Evolutionary conservation across 2,329 filamentous ascomycete genomes (phyloP), one percentile per base, ranked within the genome.

Genomic region (Reticulascus tulasneorum): DNA sequence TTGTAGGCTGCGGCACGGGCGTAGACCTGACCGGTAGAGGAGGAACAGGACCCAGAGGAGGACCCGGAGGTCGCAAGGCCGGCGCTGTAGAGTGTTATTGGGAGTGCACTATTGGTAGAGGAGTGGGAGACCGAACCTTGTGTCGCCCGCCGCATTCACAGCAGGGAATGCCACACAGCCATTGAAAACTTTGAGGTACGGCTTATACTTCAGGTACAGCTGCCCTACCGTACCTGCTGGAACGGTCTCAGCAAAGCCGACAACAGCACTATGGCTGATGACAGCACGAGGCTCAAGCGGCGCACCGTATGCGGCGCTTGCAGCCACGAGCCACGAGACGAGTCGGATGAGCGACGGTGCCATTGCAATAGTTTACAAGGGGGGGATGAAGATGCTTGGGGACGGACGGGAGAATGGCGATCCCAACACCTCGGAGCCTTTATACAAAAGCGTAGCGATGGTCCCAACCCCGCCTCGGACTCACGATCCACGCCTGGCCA

Each of bases 81-180:
- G 26, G 47, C 53, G 26, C 55, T 59, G 25, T 5, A 13, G 5
- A 3, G 9, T 7, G 8, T 9, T 21, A 29, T 46, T 31, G 46
- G 47, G 20, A 40, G 16, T 6, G n/a, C 34, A 48, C n/a, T 46
- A 12, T 3, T 5, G 5, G 17, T 7, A 19, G 11, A 23, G 5
- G 22, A 6, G 23, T 16, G 10, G 17, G 16, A 20, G n/a, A 13
- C 47, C 62, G 40, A 53, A 79, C 77, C 67, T 63, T 12, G 72
- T 79, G 46, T 82, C 66, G 3, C 78, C 79, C 0, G 59, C 54
- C 1, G 65, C 64, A 43, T 82, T 72, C 2, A 82, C 77, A 2
- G 71, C 77, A 1, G 77, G 77, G 49, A 78, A 82, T 0, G 77
- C 75, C 8, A 81, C 77, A 43, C 78, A 82, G 29, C 78, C 77